Evolutionary conservation across 1,139 yeast genomes (phyloP), one percentile per base, ranked within the genome.

Genomic region (Yamadazyma songkhlaensis): DNA sequence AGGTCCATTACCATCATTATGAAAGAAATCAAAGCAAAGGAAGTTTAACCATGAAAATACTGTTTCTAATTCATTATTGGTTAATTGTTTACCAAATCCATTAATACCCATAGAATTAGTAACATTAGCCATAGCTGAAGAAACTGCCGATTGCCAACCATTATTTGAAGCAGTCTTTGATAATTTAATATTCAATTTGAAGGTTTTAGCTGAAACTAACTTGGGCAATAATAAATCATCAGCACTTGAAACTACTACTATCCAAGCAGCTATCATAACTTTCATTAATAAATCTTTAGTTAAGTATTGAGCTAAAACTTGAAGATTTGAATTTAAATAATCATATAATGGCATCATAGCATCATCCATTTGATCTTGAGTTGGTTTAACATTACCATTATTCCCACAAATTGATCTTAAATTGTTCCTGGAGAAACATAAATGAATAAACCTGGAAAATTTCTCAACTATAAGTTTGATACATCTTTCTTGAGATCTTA

Each of bases 1-100:
- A 0, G 94, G 94, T 0, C 96, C 96, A 35, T 83, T 84, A 1
- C 96, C 96, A 40, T 77, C 81, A 51, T 85, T 83, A 54, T 87
- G 81, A 61, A 88, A 87, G 54, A 86, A 87, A 43, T 81, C 88
- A 38, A 77, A 60, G 43, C 83, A 77, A 26, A 86, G 61, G 9
- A 82, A 70, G 38, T 78, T 70, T 15, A 85, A 58, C 96, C 96
- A 88, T 1, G 77, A 70, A 46, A 84, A 80, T 1, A 85, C 78
- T 1, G 84, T 77, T 40, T 83, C 89, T 30, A 84, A 65, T 54
- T 88, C 95, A 30, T 62, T 65, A 26, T 65, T 63, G 0, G 84
- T 72, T 38, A 86, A 60, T 15, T 79, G 78, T 32, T 74, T 72
- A 2, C 80, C 82, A 48, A 64, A 74, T 0, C 79, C 80, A 25